Conservation (phyloP, 352 stramenopile species). For the Globisporangium orthogonon region DNA sequence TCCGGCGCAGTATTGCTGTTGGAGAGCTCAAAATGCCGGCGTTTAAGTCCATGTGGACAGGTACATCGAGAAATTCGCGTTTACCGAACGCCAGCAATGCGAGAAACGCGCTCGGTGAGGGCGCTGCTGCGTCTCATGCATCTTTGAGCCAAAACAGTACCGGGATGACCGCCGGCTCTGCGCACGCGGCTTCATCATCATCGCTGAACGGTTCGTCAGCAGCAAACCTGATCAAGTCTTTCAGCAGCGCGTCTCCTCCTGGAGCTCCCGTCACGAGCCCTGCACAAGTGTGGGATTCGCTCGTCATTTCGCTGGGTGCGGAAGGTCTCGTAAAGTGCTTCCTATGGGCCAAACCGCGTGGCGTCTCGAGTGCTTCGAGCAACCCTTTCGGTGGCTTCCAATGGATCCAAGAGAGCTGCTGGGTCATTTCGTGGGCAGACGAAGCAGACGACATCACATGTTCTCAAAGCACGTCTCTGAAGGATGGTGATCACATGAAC, state of each 20-base stretch:
- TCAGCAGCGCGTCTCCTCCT: background rate
- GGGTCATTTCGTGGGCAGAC: slow-evolving; percentile 81
- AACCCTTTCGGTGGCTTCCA: slow-evolving; percentile 25
- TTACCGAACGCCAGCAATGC: background rate
- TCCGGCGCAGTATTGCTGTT: slow-evolving; percentile 58
- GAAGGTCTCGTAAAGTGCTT: slow-evolving; percentile 80
- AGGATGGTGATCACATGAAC: slow-evolving; percentile 81
- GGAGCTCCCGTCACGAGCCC: background rate
- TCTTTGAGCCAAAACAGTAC: background rate
- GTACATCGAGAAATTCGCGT: slow-evolving; percentile 2
- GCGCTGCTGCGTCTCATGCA: background rate
- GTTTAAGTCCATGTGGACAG: slow-evolving; percentile 3
- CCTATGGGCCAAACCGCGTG: slow-evolving; percentile 66
- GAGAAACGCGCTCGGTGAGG: background rate
- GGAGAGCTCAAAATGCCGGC: slow-evolving; percentile 41
- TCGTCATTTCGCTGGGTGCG: slow-evolving; percentile 68
- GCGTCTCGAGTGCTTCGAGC: slow-evolving; percentile 6
- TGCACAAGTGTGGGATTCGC: slow-evolving; percentile 46
- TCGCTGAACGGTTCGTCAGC: background rate
- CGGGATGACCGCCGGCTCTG: background rate
- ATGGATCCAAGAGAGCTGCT: slow-evolving; percentile 76
- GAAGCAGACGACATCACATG: slow-evolving; percentile 82
- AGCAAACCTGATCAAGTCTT: slow-evolving; percentile 1
- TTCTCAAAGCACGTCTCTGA: slow-evolving; percentile 74
- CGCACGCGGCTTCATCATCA: background rate